Evolutionary conservation across 2,329 filamentous ascomycete species (phyloP), one percentile per base, ranked within the genome.

Genomic region (Shiraia bambusicola): DNA sequence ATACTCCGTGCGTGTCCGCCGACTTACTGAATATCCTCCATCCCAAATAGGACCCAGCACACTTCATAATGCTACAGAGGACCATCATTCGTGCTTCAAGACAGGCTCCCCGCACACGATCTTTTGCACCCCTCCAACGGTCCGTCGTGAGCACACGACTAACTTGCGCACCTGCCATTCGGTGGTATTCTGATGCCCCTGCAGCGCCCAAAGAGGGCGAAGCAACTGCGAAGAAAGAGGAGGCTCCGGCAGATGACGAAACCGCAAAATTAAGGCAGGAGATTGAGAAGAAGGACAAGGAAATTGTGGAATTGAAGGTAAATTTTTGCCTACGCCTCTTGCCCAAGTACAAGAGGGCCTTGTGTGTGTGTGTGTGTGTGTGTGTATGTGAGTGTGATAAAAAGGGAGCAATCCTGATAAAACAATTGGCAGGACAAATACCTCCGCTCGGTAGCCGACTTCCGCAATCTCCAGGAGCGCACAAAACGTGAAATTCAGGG

Each of bases 401-500:
- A n/a, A n/a, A n/a, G n/a, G n/a, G n/a, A 16, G 26, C 4, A 8
- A 26, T 34, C 5, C 30, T 39, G 37, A 37, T 29, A 28, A 14
- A 22, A 7, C 5, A 7, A 16, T 28, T 26, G 9, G 8, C 56
- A 97, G 93, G 93, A 97, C 74, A 93, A 90, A 76, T 94, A 90
- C 72, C 81, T 96, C 51, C 92, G 93, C 68, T 87, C 87, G 40
- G 84, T 97, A 52, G 93, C 93, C 73, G 93, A 98, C 63, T 97
- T 94, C 81, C 89, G 89, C 69, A 98, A 97, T 75, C 87, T 98
- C 37, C 92, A 97, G 76, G 89, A 96, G 65, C 88, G 93, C 65
- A 95, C 89, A 30, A 81, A 85, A 69, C 89, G 93, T 65, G 93
- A 98, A 58, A 85, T 94, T 69, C 88, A 93, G 72, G 74, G 81